These are phyloP conservation scores for Ganoderma leucocontextum DNA, from an alignment of 1,284 basidiomycete species.

Conservation along the genomic window DNA sequence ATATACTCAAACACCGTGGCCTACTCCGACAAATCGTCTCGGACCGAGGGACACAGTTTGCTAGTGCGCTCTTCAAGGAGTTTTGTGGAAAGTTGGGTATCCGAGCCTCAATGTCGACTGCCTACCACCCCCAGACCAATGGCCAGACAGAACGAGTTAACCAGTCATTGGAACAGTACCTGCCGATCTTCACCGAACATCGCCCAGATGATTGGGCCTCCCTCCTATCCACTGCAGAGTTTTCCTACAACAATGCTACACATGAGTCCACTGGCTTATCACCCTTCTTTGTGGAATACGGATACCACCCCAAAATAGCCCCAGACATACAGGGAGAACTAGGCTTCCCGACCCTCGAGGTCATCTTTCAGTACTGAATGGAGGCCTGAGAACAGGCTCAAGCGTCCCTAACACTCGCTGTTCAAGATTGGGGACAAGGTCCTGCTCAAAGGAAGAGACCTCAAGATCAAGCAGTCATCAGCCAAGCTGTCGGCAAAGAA, in stretches of 20 bases:
- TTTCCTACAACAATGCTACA: neutral
- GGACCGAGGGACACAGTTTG: slow-evolving; percentile 48
- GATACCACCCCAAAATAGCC: slow-evolving; percentile 1
- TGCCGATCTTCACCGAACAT: slow-evolving; percentile 27
- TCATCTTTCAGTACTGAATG: neutral
- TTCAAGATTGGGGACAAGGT: slow-evolving; percentile 8
- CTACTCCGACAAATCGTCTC: slow-evolving; percentile 44
- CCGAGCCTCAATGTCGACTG: slow-evolving; percentile 29
- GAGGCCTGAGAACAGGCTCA: neutral
- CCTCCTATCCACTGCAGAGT: slow-evolving; percentile 7
- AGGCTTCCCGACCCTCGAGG: neutral
- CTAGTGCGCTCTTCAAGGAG: slow-evolving; percentile 20
- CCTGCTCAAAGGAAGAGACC: neutral
- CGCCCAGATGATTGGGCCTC: slow-evolving; percentile 15
- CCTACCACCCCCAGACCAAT: slow-evolving; percentile 43
- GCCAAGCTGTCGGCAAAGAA: neutral
- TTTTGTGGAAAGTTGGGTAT: slow-evolving; percentile 22
- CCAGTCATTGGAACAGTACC: slow-evolving; percentile 39
- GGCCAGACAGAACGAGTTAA: slow-evolving; percentile 44
- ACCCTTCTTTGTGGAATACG: slow-evolving; percentile 3
- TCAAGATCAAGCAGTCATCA: neutral
- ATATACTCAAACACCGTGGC: slow-evolving; percentile 25
- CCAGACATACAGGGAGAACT: neutral
- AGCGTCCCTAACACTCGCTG: neutral
- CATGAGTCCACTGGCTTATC: neutral